Base-by-base conservation (phyloP, 2,329 filamentous ascomycete species). In the Fusarium sp. region DNA sequence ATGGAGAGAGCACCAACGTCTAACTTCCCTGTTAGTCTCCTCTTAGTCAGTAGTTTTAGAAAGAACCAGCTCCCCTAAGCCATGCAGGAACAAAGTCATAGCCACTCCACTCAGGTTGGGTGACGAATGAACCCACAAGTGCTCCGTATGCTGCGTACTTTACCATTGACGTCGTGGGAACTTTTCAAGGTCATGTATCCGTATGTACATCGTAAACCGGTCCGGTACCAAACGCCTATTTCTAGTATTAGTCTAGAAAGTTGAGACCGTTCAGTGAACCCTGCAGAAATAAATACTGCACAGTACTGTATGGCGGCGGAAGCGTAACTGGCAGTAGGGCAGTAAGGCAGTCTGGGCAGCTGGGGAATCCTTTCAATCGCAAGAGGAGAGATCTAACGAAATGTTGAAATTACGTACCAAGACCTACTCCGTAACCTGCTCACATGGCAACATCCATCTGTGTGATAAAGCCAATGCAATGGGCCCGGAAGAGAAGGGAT, bases 51-150 rank as follows among this genome's bases (percentile, higher is more conserved):
- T 64, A 50, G 48, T 43, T 34, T 50, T 40, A 53, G 48, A 51
- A 44, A 60, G 61, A 56, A 62, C 62, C 44, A 65, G 70, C 26
- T 28, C 26, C 26, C 65, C 62, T 67, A 57, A 69, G 69, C 65
- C 53, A 73, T 73, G 71, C 71, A 73, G 71, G 71, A 73, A 73
- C 71, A 49, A 73, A 70, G 69, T 56, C 57, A 51, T 61, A 68
- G 55, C 61, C 63, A 64, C 61, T 71, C 62, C 63, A 62, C 67
- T 55, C 54, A 36, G 54, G 56, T 45, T 44, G 60, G 62, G 52
- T 64, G 55, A 56, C 57, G 56, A 70, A 53, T 42, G 42, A 64
- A 57, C 51, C 68, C 62, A 69, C 49, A 61, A 62, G 52, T 62
- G 52, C 61, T 57, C 64, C 57, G 43, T 40, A 47, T 51, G 51